Percentiles rank a stretch among this genome's conserved stretches.
Evolutionary conservation across 2,329 filamentous ascomycete species (phyloP).

Genomic region (Coniella vitis): DNA sequence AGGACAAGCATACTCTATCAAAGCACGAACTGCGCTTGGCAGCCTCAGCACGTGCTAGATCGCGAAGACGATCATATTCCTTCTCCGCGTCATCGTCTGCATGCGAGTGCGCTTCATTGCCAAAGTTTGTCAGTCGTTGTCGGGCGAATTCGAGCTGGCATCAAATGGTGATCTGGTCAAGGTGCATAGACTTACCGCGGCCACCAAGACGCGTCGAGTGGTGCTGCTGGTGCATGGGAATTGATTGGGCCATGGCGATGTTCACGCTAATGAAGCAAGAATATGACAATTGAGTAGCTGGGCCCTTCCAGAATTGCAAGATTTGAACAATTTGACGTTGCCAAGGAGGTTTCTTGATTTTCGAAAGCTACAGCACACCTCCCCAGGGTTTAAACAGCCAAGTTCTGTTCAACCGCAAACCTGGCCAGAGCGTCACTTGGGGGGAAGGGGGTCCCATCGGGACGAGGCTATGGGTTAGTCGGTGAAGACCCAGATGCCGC

Average conservation of each 20-base stretch:
- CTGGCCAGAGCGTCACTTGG: conserved; percentile 12
- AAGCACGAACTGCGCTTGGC: conserved; percentile 72
- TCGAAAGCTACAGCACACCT: not conserved
- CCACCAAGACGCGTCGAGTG: conserved; percentile 31
- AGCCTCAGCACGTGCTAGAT: conserved; percentile 74
- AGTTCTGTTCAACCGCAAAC: conserved; percentile 7
- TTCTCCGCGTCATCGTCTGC: conserved; percentile 61
- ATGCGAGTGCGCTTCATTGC: conserved; percentile 11
- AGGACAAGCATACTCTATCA: conserved; percentile 48
- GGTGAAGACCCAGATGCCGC: conserved; percentile 12
- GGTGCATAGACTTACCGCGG: conserved; percentile 31
- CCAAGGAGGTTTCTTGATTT: not conserved
- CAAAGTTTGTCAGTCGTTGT: not conserved
- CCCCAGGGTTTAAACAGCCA: not conserved
- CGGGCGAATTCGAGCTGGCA: conserved; percentile 14
- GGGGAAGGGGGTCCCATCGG: too few species aligned
- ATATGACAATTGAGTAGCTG: not conserved
- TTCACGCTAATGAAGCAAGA: not conserved
- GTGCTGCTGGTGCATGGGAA: conserved; percentile 30
- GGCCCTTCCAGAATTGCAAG: not conserved
- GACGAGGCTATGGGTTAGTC: conserved; percentile 7
- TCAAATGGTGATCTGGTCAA: conserved; percentile 4
- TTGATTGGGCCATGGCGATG: conserved; percentile 21
- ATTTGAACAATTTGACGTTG: not conserved
- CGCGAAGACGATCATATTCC: conserved; percentile 88